These are phyloP conservation scores for Saccharomyces hybrid DNA, from an alignment of 1,139 yeast genomes.

Conservation along the genomic window DNA sequence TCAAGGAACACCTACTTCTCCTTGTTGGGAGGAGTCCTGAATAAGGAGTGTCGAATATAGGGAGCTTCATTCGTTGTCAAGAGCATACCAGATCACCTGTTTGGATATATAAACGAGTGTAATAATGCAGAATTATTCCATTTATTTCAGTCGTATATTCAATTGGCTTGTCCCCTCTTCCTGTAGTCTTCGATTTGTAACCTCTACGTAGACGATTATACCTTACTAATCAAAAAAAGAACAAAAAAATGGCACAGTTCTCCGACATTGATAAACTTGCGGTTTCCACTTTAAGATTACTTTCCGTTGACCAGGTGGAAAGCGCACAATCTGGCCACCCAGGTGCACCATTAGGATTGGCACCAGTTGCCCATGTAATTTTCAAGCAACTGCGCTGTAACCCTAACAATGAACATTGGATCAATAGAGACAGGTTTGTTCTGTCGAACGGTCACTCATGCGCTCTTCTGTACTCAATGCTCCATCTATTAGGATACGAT, in stretches of 20 bases:
- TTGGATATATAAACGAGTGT: neutral
- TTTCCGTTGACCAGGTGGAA: slow-evolving; percentile 82
- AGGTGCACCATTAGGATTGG: slow-evolving; percentile 98
- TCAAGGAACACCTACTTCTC: neutral
- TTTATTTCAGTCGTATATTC: no score
- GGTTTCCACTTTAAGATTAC: slow-evolving; percentile 79
- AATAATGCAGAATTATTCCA: neutral
- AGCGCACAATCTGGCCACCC: slow-evolving; percentile 97
- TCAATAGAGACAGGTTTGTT: slow-evolving; percentile 92
- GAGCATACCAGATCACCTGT: neutral
- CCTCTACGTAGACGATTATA: neutral
- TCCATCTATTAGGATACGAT: slow-evolving; percentile 81
- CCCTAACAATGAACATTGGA: slow-evolving; percentile 88
- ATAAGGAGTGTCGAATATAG: neutral
- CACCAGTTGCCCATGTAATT: slow-evolving; percentile 71
- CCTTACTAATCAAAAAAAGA: neutral
- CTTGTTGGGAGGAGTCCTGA: neutral
- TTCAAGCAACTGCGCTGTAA: slow-evolving; percentile 79
- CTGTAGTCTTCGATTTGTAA: neutral
- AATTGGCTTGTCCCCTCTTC: neutral
- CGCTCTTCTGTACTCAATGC: slow-evolving; percentile 77
- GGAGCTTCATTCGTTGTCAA: neutral
- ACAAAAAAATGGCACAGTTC: slow-evolving; percentile 21
- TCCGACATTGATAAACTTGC: slow-evolving; percentile 64
- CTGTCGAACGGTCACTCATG: slow-evolving; percentile 96